Evolutionary conservation across 495 filamentous ascomycete species (phyloP).

Genomic region (Aspergillus bridgeri): DNA sequence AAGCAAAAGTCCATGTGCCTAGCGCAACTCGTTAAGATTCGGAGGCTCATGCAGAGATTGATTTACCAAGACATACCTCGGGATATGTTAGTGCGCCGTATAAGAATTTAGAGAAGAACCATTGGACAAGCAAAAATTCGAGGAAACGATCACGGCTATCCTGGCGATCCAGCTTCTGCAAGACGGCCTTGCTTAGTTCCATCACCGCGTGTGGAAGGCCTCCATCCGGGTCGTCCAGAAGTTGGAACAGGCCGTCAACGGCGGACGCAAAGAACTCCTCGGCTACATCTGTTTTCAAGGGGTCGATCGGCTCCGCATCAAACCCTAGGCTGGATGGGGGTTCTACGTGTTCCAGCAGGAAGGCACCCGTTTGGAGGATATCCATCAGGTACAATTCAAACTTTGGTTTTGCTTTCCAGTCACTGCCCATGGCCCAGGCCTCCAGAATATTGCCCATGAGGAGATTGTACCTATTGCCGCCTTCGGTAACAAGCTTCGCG

Average conservation of each 20-base stretch:
- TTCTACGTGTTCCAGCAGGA: conserved; percentile 80
- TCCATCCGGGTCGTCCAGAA: conserved; percentile 72
- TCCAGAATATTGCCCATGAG: conserved; percentile 57
- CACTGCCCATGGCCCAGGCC: conserved; percentile 78
- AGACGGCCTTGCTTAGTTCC: conserved; percentile 76
- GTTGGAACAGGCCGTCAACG: conserved; percentile 75
- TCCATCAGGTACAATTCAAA: conserved; percentile 94
- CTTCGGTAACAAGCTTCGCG: conserved; percentile 60
- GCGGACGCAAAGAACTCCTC: conserved; percentile 89
- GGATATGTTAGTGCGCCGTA: conserved; percentile 82
- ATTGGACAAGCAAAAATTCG: conserved; percentile 80
- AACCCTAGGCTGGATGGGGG: conserved; percentile 37
- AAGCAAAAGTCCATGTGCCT: conserved; percentile 82
- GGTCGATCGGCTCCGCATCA: conserved; percentile 53
- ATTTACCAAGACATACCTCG: conserved; percentile 57
- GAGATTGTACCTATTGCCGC: conserved; percentile 40
- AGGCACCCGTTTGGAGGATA: conserved; percentile 86
- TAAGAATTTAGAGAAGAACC: conserved; percentile 87
- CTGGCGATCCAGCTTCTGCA: conserved; percentile 67
- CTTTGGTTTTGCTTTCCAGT: conserved; percentile 83
- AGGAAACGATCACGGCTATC: conserved; percentile 68
- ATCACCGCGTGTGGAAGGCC: conserved; percentile 83
- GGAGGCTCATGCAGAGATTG: neutral
- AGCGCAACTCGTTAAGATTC: neutral
- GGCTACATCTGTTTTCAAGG: conserved; percentile 69